Base-by-base conservation (phyloP, 2,329 filamentous ascomycete genomes). In the Microsporum audouinii region DNA sequence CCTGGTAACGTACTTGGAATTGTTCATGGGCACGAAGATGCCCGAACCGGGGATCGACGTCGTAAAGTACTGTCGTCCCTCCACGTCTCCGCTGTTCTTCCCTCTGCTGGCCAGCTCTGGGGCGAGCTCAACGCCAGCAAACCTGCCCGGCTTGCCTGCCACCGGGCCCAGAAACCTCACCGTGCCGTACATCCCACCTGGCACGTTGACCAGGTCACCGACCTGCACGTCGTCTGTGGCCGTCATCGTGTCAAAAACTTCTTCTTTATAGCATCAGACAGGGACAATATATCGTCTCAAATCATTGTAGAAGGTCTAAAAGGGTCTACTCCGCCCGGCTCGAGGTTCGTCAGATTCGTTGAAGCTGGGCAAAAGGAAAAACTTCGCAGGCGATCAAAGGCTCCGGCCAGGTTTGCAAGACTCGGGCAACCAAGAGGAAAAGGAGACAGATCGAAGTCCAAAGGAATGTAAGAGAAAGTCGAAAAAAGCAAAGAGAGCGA, bases 51-150 rank as follows among this genome's bases (percentile, higher is more conserved):
- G 83, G 27, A 86, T 76, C 2, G 82, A 81, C 8, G 94, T 96
- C 39, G 79, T 81, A 73, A 99, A 99, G 76, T 99, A 99, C 61
- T 78, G 78, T 62, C 78, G 79, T 45, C 92, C 94, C 67, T 97
- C 92, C 60, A 97, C 94, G 73, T 96, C 91, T 65, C 94, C 94
- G 69, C 84, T 95, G 71, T 99, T 99, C 80, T 99, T 99, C 38
- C 94, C 94, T 71, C 88, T 84, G 58, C 81, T 75, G 38, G 91
- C 88, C 77, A 87, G 95, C 66, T 95, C 88, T 59, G 83, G 79
- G 68, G 87, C 84, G 65, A 99, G 80, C 75, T 99, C 94, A 39
- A 99, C 89, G 53, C 94, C 94, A 36, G 89, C 91, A 78, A 99
- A 99, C 23, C 84, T 83, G 58, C 94, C 94, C 67, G 88, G 90